Conservation (phyloP, 305 asterid genomes). For the Fraxinus sp. region DNA sequence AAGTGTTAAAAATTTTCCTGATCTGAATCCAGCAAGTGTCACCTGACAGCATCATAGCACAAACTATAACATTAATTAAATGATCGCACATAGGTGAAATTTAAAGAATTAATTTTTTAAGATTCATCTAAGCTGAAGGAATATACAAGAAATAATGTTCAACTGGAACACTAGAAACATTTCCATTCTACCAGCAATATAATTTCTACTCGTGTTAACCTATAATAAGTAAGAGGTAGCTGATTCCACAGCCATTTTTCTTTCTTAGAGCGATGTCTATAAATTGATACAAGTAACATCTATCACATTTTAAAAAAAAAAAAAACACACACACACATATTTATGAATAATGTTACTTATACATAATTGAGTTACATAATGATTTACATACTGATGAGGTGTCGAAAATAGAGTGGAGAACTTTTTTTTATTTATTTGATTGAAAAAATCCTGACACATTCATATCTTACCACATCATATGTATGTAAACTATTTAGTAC, state of each 20-base stretch:
- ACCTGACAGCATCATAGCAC: constrained; percentile 49
- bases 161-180: not conserved
- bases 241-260: not conserved
- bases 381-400: too few species aligned
- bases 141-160: not conserved
- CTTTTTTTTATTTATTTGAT: too few species aligned
- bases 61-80: not conserved
- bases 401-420: too few species aligned
- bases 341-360: too few species aligned
- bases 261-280: not conserved
- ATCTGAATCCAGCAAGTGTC: constrained; percentile 79
- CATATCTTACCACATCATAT: too few species aligned
- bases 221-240: not conserved
- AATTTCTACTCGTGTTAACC: not conserved
- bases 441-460: too few species aligned
- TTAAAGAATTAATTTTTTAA: not conserved
- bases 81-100: not conserved
- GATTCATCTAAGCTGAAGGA: not conserved
- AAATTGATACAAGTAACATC: not conserved
- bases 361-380: too few species aligned
- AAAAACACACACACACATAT: not conserved
- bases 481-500: too few species aligned
- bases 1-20: constrained; percentile 78
- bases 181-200: not conserved
- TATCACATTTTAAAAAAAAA: not conserved